A percentile compares a stretch with the other conserved stretches of the same genome.
These are phyloP conservation scores for Trichoderma breve DNA, from an alignment of 2,329 filamentous ascomycete species.

Conservation along the genomic window DNA sequence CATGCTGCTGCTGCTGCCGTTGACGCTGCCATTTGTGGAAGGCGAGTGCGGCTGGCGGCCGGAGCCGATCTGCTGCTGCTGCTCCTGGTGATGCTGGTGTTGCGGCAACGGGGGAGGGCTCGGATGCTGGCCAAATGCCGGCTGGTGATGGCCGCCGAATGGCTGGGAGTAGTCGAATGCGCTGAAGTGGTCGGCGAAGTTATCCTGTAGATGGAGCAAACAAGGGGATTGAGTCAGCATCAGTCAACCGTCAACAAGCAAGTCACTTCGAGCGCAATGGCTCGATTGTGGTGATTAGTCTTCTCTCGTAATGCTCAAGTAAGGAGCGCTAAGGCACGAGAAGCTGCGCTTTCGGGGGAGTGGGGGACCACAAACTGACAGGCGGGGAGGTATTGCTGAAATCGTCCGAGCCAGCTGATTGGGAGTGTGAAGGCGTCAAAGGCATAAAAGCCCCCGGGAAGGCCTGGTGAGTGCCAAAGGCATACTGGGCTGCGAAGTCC, in stretches of 20 bases:
- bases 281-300: slow-evolving; percentile 11
- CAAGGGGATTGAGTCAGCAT: slow-evolving; percentile 13
- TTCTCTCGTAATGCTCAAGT: slow-evolving; percentile 36
- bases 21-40: slow-evolving; percentile 24
- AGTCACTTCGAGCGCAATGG: not conserved
- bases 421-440: slow-evolving; percentile 56
- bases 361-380: slow-evolving; percentile 43
- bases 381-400: slow-evolving; percentile 55
- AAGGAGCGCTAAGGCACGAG: slow-evolving; percentile 28
- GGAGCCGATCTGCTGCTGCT: slow-evolving; percentile 25
- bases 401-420: slow-evolving; percentile 54
- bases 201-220: slow-evolving; percentile 43
- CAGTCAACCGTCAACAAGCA: not conserved
- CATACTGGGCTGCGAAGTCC: slow-evolving; percentile 51
- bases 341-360: slow-evolving; percentile 23
- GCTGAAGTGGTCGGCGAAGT: slow-evolving; percentile 48
- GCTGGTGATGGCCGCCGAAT: slow-evolving; percentile 40
- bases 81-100: slow-evolving; percentile 24
- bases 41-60: slow-evolving; percentile 27
- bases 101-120: not conserved
- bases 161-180: slow-evolving; percentile 43
- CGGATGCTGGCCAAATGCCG: slow-evolving; percentile 30
- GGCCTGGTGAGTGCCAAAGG: slow-evolving; percentile 46
- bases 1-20: slow-evolving; percentile 26
- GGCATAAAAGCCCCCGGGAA: slow-evolving; percentile 53